phyloP scores from a whole-genome alignment of 441 rosid genomes.

The Biscutella auriculata region DNA sequence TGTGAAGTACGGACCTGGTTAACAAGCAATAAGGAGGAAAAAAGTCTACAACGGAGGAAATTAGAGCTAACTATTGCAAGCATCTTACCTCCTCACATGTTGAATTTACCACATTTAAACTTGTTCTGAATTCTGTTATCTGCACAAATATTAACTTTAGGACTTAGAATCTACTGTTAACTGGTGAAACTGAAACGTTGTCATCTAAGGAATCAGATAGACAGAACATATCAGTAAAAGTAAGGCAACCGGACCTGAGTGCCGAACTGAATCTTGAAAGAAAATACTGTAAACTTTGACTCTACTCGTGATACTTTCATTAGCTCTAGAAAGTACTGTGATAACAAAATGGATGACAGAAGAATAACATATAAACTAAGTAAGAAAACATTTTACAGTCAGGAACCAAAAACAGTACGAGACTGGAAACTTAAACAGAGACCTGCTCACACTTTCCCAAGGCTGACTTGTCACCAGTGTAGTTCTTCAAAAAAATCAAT shows the following conservation, averaged over 20 bases:
- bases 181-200: too few relatives aligned
- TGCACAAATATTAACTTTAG: slow-evolving; percentile 21
- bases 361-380: not conserved
- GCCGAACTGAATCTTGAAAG: slow-evolving; percentile 81
- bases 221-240: not conserved
- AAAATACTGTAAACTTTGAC: slow-evolving; percentile 84
- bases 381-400: not conserved
- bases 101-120: slow-evolving; percentile 72
- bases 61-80: slow-evolving; percentile 13
- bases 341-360: slow-evolving; percentile 2
- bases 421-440: slow-evolving; percentile 14
- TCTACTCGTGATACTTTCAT: slow-evolving; percentile 87
- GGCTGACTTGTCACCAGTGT: slow-evolving; percentile 71
- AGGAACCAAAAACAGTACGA: not conserved
- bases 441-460: slow-evolving; percentile 98
- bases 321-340: slow-evolving; percentile 79
- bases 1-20: slow-evolving; percentile 83
- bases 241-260: slow-evolving; percentile 70
- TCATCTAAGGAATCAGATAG: slow-evolving; percentile 3
- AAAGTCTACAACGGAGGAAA: slow-evolving; percentile 9
- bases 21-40: slow-evolving; percentile 16
- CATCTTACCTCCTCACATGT: slow-evolving; percentile 76
- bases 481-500: slow-evolving; percentile 41
- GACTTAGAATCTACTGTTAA: not conserved
- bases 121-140: slow-evolving; percentile 79